A percentile compares a stretch with the other conserved stretches of the same genome.
Evolutionary conservation across 352 stramenopile species (phyloP).

Genomic region (Phytophthora citrophthora): DNA sequence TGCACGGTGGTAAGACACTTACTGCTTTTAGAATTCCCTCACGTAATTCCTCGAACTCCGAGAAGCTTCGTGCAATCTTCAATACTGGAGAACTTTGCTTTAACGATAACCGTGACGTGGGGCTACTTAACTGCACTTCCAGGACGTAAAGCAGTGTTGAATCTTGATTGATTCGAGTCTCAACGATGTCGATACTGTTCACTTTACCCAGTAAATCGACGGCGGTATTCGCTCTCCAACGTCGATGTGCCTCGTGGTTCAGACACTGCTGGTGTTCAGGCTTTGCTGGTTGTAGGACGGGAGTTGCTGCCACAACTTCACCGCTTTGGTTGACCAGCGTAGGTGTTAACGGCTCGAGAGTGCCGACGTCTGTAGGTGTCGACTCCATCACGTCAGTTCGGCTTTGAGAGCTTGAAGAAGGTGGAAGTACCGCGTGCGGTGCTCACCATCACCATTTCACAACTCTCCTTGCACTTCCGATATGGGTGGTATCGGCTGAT

Average conservation of each 20-base stretch:
- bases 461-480: not conserved
- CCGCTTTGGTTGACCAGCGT: not conserved
- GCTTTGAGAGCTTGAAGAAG: constrained; percentile 6
- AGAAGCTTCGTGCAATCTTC: constrained; percentile 53
- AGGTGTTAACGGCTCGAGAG: constrained; percentile 9
- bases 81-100: constrained; percentile 10
- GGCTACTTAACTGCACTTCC: constrained; percentile 36
- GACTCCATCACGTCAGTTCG: constrained; percentile 17
- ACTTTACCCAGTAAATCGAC: constrained; percentile 46
- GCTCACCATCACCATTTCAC: constrained; percentile 16
- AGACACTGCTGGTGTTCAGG: constrained; percentile 2
- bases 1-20: constrained; percentile 37
- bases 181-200: constrained; percentile 43
- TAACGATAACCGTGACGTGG: constrained; percentile 4
- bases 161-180: constrained; percentile 22
- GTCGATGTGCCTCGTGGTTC: constrained; percentile 36
- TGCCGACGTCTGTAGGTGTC: not conserved
- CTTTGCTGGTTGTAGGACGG: not conserved
- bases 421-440: constrained; percentile 1
- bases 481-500: not conserved
- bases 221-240: constrained; percentile 22
- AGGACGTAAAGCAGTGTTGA: constrained; percentile 42
- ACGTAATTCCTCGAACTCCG: constrained; percentile 50
- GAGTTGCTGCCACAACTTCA: not conserved
- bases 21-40: constrained; percentile 26